Base-by-base conservation (phyloP, 2,329 filamentous ascomycete genomes). In the Harringtonia lauricola region DNA sequence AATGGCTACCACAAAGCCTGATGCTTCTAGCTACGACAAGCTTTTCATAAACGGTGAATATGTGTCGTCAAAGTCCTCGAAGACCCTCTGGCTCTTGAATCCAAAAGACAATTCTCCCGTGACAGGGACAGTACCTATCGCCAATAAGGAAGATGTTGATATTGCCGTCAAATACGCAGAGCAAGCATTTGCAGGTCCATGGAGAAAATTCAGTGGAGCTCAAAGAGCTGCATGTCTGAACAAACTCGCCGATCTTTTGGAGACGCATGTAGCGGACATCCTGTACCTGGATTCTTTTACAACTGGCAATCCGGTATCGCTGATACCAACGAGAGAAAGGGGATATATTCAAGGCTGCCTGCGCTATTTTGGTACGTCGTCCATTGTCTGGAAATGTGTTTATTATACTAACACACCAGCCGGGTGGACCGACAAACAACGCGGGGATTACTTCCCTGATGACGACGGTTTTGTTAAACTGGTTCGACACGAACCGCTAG, bases 231-330 rank as follows among this genome's bases (percentile, higher is more conserved):
- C 40, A 18, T 36, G 31, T 17, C 18, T 44, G 5, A 8, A 26
- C n/a, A 26, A 21, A 5, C 38, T 44, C 18, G 31, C 33, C 4
- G 26, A 22, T 3, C 30, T 44, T 13, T 15, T 44, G 9, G 38
- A 40, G 8, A 36, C 38, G 2, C 15, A 35, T 13, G n/a, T 39
- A 10, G 14, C n/a, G n/a, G n/a, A 28, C 1, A 39, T 43, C 13
- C 12, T 39, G 19, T 17, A 19, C 2, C 36, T 43, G 24, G 80
- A 4, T 65, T 79, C 15, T 79, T 42, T 45, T 17, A 47, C 26
- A 15, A 42, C 38, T 3, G 46, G 46, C 29, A 45, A 42, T 28
- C 46, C 46, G 4, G 36, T 47, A 14, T 36, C 45, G 7, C 22
- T 47, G 14, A 42, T 42, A 15, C 46, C 46, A 10, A 45, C 42